These are phyloP conservation scores for Cucumis melo DNA, from an alignment of 306 rosid species.

Conservation along the genomic window DNA sequence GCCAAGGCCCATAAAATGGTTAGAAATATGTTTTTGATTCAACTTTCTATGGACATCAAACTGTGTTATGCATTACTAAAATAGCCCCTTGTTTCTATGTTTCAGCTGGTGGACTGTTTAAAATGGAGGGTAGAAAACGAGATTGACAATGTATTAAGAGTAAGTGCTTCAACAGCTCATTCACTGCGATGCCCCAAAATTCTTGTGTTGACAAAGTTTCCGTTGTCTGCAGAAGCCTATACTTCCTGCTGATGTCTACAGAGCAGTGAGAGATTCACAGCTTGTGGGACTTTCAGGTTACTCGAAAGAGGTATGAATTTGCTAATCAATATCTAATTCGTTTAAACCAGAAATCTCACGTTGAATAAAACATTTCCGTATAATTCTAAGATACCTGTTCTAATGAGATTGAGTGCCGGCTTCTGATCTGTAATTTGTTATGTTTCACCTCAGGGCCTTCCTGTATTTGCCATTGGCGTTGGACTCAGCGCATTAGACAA, in stretches of 20 bases:
- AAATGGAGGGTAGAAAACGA: slow-evolving; percentile 86
- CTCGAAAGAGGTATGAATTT: slow-evolving; percentile 64
- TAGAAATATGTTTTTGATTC: slow-evolving; percentile 7
- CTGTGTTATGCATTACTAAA: not conserved
- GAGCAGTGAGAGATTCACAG: slow-evolving; percentile 76
- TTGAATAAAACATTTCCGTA: not conserved
- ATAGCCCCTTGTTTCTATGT: slow-evolving; percentile 1
- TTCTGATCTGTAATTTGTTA: slow-evolving; percentile 12
- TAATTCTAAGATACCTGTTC: not conserved
- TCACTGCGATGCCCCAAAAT: not conserved
- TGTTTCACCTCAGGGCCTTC: slow-evolving; percentile 55
- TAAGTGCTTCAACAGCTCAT: slow-evolving; percentile 21
- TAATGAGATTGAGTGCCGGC: not conserved
- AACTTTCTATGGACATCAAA: not conserved
- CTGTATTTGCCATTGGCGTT: slow-evolving; percentile 72
- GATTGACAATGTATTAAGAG: slow-evolving; percentile 72
- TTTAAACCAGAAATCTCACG: not conserved
- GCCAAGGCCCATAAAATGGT: slow-evolving; percentile 86
- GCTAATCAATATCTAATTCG: not conserved
- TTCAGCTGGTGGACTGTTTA: slow-evolving; percentile 72
- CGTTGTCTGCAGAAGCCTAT: slow-evolving; percentile 66
- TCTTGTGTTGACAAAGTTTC: slow-evolving; percentile 5
- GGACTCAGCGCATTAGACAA: slow-evolving; percentile 85
- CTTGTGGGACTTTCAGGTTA: slow-evolving; percentile 84
- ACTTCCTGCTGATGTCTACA: slow-evolving; percentile 55